Base-by-base conservation (phyloP, 2,329 filamentous ascomycete species). In the Claviceps humidiphila region DNA sequence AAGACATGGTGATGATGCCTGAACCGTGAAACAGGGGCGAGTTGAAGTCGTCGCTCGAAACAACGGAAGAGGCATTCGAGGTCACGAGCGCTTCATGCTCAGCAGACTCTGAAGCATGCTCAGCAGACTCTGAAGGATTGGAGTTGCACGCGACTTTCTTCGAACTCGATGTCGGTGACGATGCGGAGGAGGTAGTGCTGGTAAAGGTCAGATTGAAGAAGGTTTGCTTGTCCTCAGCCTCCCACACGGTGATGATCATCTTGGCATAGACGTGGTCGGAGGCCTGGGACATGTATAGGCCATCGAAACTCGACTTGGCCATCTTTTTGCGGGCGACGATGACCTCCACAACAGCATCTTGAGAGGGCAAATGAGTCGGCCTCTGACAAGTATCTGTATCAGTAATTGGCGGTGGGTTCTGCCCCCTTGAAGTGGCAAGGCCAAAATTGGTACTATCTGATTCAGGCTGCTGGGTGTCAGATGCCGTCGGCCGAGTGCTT, bases 201-300 rank as follows among this genome's bases (percentile, higher is more conserved):
- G 85, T 89, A 55, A 90, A 89, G 0, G 84, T 87, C 53, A 89
- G 69, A 1, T 84, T 89, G 61, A 82, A 89, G 65, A 84, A 89
- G 9, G 75, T 79, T 58, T 82, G 77, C 20, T 76, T 74, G 43
- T 85, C 79, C 41, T 85, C 78, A n/a, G 78, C 72, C 54, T 80
- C 75, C 82, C 85, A 90, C 6, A 87, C 77, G 0, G 82, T 85
- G 22, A 89, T 79, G 47, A 89, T 87, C 82, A 89, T 87, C 57
- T 83, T 84, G 22, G 85, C 82, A 56, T 79, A 78, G 0, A 80
- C 66, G 59, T 71, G 72, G 49, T 69, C 65, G 6, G 63, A 65
- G 17, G 65, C 64, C 55, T 67, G 69, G 9, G 64, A 61, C 53
- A 66, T 67, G 40, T 62, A 60, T 26, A 60, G 63, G 22, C 60